A percentile compares a stretch with the other conserved stretches of the same genome.
phyloP scores from a whole-genome alignment of 2,329 filamentous ascomycete species.

The Moelleriella libera region DNA sequence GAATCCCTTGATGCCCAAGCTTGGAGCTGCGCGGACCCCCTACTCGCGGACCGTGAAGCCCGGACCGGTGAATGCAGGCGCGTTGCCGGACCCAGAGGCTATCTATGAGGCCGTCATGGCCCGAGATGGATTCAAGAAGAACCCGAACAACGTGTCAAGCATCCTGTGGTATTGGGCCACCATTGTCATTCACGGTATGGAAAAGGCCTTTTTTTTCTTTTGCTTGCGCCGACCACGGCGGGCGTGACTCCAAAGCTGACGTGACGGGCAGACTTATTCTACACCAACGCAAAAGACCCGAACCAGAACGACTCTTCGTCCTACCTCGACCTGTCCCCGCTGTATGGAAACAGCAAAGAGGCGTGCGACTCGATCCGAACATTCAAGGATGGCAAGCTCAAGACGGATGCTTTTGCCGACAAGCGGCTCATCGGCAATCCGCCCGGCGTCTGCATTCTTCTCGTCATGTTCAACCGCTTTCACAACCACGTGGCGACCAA shows the following conservation, averaged over 20 bases:
- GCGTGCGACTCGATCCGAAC: slow-evolving; percentile 55
- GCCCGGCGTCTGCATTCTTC: slow-evolving; percentile 53
- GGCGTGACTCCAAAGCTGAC: neutral
- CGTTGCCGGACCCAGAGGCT: slow-evolving; percentile 50
- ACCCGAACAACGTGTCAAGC: slow-evolving; percentile 60
- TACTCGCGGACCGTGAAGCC: slow-evolving; percentile 54
- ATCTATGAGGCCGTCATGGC: slow-evolving; percentile 51
- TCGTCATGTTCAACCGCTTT: slow-evolving; percentile 72
- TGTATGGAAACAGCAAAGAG: slow-evolving; percentile 55
- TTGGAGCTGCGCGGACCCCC: slow-evolving; percentile 52
- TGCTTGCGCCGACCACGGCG: fast-evolving
- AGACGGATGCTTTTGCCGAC: slow-evolving; percentile 60
- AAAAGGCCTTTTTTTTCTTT: neutral
- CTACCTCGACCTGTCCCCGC: slow-evolving; percentile 56
- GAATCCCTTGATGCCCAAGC: slow-evolving; percentile 49
- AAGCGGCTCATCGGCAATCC: slow-evolving; percentile 57
- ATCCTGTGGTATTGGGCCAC: slow-evolving; percentile 62
- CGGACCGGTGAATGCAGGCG: slow-evolving; percentile 42
- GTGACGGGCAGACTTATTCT: slow-evolving; percentile 44
- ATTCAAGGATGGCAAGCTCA: slow-evolving; percentile 56
- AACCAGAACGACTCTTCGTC: slow-evolving; percentile 53
- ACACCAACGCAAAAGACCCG: slow-evolving; percentile 47
- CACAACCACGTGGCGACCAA: slow-evolving; percentile 78
- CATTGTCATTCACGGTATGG: slow-evolving; percentile 54
- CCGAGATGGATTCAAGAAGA: slow-evolving; percentile 32